Evolutionary conservation across 2,329 filamentous ascomycete genomes (phyloP).

Genomic region (Botrytis hyacinthi): DNA sequence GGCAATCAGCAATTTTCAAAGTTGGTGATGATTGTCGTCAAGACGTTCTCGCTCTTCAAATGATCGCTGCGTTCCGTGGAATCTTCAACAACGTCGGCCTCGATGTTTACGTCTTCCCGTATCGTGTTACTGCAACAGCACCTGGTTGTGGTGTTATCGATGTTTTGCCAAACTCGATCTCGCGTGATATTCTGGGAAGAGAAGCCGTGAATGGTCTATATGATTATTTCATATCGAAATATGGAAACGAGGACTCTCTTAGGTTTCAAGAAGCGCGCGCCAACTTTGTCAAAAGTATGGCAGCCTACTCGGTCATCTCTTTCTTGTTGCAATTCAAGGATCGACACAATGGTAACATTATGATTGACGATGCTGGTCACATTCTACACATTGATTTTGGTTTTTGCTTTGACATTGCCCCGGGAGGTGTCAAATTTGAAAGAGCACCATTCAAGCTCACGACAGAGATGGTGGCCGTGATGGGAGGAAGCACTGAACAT

Average conservation of each 20-base stretch:
- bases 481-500: constrained; percentile 82
- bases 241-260: constrained; percentile 92
- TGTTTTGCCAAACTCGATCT: constrained; percentile 95
- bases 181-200: constrained; percentile 95
- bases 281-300: constrained; percentile 99
- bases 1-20: constrained; percentile 99
- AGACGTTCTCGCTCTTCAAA: constrained; percentile 92
- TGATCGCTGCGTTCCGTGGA: constrained; percentile 95
- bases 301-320: constrained; percentile 94
- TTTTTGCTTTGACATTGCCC: constrained; percentile 98
- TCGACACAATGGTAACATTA: constrained; percentile 98
- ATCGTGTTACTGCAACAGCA: constrained; percentile 94
- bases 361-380: constrained; percentile 96
- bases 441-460: constrained; percentile 98
- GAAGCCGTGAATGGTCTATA: constrained; percentile 98
- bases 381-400: constrained; percentile 99
- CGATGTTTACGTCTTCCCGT: constrained; percentile 95
- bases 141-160: constrained; percentile 98
- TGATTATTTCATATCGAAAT: constrained; percentile 97
- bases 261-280: constrained; percentile 91
- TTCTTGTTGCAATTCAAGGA: constrained; percentile 99
- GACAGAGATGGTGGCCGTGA: constrained; percentile 96
- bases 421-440: constrained; percentile 95
- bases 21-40: constrained; percentile 98
- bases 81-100: constrained; percentile 95